Evolutionary conservation across 176 grass and related monocot species (phyloP).

Genomic region (Triticum turgidum): DNA sequence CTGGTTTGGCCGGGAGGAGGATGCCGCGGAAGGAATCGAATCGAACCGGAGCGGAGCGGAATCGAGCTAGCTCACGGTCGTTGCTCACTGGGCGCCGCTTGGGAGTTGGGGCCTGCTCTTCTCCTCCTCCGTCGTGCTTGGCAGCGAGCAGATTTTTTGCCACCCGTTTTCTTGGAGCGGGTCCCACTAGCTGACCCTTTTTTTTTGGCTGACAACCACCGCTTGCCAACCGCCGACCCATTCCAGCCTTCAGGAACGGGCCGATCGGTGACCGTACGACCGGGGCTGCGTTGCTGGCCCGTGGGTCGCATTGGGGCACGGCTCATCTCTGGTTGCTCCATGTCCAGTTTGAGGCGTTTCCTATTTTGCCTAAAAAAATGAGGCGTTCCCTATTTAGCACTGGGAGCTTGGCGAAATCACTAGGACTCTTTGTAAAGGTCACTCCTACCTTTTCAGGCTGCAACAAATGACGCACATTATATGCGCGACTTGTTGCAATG

Average conservation of each 20-base stretch:
- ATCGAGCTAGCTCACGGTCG: neutral
- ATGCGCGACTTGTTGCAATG: too few relatives aligned
- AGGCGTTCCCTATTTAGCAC: too few relatives aligned
- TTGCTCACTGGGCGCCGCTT: neutral
- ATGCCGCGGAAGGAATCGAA: neutral
- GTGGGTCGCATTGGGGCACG: neutral
- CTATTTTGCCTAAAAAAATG: too few relatives aligned
- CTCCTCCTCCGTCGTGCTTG: neutral
- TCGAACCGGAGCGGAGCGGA: neutral
- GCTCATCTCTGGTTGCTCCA: too few relatives aligned
- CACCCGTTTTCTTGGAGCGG: neutral
- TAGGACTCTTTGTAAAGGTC: too few relatives aligned
- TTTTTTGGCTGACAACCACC: neutral
- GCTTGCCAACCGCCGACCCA: neutral
- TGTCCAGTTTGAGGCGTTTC: too few relatives aligned
- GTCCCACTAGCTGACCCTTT: neutral
- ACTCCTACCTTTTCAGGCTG: too few relatives aligned
- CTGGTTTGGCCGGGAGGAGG: neutral
- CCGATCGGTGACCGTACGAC: neutral
- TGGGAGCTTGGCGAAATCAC: too few relatives aligned
- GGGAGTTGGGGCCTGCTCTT: neutral
- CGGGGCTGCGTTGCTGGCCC: neutral
- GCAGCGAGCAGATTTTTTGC: constrained; percentile 8
- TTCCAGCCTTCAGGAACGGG: neutral
- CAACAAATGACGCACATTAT: too few relatives aligned